phyloP scores from a whole-genome alignment of 2,329 filamentous ascomycete species.

The Aspergillus piperis region DNA sequence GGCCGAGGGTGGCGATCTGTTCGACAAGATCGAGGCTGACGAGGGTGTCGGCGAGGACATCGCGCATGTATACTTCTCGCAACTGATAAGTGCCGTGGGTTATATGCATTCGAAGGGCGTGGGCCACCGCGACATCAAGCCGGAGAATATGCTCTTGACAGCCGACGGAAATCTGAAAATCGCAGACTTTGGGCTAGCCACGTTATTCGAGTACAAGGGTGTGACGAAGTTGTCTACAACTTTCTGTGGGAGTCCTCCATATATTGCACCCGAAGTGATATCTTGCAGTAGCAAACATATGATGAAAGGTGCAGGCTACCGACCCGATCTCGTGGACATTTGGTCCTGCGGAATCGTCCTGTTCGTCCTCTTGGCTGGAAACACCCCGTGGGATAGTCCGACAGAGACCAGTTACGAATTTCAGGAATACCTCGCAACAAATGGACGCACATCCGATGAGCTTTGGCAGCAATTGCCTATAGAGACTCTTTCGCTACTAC shows the following conservation, averaged over 20 bases:
- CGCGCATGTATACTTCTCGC: slow-evolving; percentile 93
- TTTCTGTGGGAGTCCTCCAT: slow-evolving; percentile 92
- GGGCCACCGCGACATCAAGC: slow-evolving; percentile 87
- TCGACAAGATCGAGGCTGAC: slow-evolving; percentile 99
- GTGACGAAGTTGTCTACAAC: slow-evolving; percentile 79
- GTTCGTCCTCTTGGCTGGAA: slow-evolving; percentile 91
- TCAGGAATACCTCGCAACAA: slow-evolving; percentile 77
- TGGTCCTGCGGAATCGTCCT: slow-evolving; percentile 99
- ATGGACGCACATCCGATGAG: slow-evolving; percentile 79
- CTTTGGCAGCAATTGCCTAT: slow-evolving; percentile 78
- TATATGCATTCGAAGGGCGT: slow-evolving; percentile 97
- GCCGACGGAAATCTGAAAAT: slow-evolving; percentile 85
- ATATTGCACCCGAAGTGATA: slow-evolving; percentile 92
- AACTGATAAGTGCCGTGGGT: slow-evolving; percentile 84
- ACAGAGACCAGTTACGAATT: slow-evolving; percentile 86
- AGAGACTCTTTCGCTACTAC: slow-evolving; percentile 75
- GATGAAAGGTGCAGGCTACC: slow-evolving; percentile 48
- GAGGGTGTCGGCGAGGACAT: slow-evolving; percentile 92
- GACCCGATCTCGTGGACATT: slow-evolving; percentile 80
- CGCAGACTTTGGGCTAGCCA: slow-evolving; percentile 94
- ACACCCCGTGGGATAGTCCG: slow-evolving; percentile 97
- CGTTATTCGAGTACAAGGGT: slow-evolving; percentile 87
- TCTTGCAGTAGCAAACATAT: slow-evolving; percentile 55
- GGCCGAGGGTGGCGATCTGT: slow-evolving; percentile 91
- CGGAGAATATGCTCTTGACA: slow-evolving; percentile 91